Base-by-base conservation (phyloP, 2,329 filamentous ascomycete genomes). In the Cladobotryum protrusum region DNA sequence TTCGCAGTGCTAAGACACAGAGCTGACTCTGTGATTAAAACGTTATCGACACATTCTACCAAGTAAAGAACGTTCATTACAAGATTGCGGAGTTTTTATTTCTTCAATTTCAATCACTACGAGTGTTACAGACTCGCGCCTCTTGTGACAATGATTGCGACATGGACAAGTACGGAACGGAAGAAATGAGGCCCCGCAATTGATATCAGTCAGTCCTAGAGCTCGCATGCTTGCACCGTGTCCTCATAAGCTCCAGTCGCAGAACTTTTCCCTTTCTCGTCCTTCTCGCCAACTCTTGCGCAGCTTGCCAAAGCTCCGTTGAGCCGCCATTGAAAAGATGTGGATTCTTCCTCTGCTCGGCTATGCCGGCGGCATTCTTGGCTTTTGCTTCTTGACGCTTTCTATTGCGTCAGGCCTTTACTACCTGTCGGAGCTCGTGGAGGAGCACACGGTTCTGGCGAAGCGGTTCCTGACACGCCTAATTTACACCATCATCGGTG, bases 341-440 rank as follows among this genome's bases (percentile, higher is more conserved):
- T 97, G 91, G 89, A 89, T 99, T 74, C 75, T 99, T 63, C 91
- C 92, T 61, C 74, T 97, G 40, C 75, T 99, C 62, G 93, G 93
- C 62, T 96, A 96, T 64, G 69, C 90, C 33, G 93, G 93, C 63
- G 83, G 95, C 59, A 72, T 90, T 56, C 74, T 96, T 54, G 92
- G 92, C 66, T 99, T 99, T 74, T 83, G 82, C 63, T 97, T 99
- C 72, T 76, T 99, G 58, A 97, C 93, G 17, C 78, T 99, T 54
- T 90, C 92, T 50, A 97, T 99, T 64, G 93, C 93, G 36, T 96
- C 90, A n/a, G 93, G 93, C 35, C 83, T 99, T 20, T 99, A 99
- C 74, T 99, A 99, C 68, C 85, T 99, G 48, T 96, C 92, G 19
- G 93, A 99, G 69, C 83, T 97, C 13, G 93, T 99, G 54, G 93